Conservation (phyloP, 78 protist species). For the Protostelium mycophagum region DNA sequence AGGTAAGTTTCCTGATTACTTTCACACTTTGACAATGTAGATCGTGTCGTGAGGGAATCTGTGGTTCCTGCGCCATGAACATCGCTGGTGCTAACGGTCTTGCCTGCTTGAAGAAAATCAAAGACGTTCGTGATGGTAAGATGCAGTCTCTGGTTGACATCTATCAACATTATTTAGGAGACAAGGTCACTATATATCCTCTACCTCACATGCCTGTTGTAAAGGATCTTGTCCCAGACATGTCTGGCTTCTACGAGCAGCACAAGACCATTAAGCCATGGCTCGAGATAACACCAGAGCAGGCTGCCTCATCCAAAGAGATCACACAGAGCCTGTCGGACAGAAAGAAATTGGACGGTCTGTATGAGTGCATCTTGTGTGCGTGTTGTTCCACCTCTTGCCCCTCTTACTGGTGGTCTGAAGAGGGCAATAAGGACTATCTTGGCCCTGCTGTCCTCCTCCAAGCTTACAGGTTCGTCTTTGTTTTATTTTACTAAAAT, state of each 20-base stretch:
- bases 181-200: constrained; percentile 68
- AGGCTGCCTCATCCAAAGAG: constrained; percentile 48
- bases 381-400: constrained; percentile 89
- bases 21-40: constrained; percentile 4
- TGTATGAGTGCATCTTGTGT: constrained; percentile 93
- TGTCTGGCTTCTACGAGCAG: constrained; percentile 79
- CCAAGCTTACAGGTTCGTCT: constrained; percentile 67
- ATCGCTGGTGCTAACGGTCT: constrained; percentile 75
- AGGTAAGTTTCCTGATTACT: not conserved
- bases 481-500: constrained; percentile 10
- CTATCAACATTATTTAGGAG: not conserved
- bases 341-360: constrained; percentile 85
- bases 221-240: constrained; percentile 79
- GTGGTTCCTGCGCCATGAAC: constrained; percentile 95
- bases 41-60: constrained; percentile 90
- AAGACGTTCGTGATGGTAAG: constrained; percentile 27
- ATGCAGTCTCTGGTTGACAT: not conserved
- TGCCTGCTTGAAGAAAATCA: constrained; percentile 75
- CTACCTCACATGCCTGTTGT: constrained; percentile 91
- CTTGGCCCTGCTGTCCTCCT: constrained; percentile 91
- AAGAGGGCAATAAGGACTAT: constrained; percentile 66
- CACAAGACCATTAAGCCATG: constrained; percentile 80
- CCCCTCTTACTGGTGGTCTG: constrained; percentile 92
- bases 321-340: constrained; percentile 47
- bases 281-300: constrained; percentile 54